Evolutionary conservation across 2,329 filamentous ascomycete species (phyloP).

Genomic region (Plenodomus tracheiphilus): DNA sequence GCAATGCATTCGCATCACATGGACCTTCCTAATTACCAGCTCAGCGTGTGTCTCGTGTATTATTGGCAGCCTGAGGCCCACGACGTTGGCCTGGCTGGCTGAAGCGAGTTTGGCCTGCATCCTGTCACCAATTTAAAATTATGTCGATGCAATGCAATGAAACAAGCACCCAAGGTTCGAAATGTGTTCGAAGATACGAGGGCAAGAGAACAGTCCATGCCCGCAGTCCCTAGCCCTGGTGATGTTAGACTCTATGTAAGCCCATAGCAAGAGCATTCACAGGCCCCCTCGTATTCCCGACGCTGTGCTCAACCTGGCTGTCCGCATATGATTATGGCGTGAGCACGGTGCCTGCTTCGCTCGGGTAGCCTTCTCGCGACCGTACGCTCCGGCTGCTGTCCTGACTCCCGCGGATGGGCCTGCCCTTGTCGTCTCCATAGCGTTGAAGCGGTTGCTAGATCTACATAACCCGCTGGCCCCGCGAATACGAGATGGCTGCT

Average conservation of each 20-base stretch:
- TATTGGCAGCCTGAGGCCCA: background rate
- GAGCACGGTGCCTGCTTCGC: conserved; percentile 7
- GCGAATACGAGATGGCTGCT: background rate
- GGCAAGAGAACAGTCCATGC: background rate
- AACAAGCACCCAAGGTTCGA: no score
- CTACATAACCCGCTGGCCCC: background rate
- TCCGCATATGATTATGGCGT: background rate
- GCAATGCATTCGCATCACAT: background rate
- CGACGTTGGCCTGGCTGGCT: background rate
- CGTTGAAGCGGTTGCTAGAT: background rate
- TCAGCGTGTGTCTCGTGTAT: background rate
- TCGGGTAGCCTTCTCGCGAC: conserved; percentile 7
- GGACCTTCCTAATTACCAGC: background rate
- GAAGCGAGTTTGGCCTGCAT: no score
- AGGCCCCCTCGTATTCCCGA: no score
- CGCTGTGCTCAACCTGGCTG: no score
- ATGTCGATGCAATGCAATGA: no score
- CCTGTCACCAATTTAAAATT: no score
- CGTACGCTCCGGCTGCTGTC: conserved; percentile 1
- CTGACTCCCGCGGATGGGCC: background rate
- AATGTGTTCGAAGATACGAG: background rate
- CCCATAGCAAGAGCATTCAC: no score
- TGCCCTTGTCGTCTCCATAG: background rate
- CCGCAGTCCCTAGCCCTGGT: background rate
- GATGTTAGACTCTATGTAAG: no score